Conservation (phyloP, 169 alveolate species). For the Toxoplasma gondii region DNA sequence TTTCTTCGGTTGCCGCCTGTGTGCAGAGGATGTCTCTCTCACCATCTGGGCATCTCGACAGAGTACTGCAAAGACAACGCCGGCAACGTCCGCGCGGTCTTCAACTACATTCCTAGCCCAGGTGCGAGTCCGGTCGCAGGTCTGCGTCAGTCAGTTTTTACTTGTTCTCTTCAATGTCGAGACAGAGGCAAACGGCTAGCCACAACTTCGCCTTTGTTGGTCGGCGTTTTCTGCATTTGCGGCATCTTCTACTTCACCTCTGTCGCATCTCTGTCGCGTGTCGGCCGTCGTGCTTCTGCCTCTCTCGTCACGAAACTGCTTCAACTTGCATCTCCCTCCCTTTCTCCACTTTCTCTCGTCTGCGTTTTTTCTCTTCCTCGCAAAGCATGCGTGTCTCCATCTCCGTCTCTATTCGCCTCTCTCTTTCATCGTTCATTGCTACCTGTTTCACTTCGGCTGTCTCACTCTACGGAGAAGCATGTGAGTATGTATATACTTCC, state of each 20-base stretch:
- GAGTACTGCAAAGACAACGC: constrained; percentile 61
- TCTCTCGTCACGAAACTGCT: too few relatives aligned
- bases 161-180: too few relatives aligned
- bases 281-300: too few relatives aligned
- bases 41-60: constrained; percentile 69
- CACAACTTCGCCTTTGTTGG: too few relatives aligned
- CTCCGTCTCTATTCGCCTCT: background rate
- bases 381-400: background rate
- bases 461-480: too few relatives aligned
- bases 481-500: background rate
- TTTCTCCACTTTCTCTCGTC: background rate
- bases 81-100: constrained; percentile 59
- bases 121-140: constrained; percentile 50
- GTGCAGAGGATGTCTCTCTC: constrained; percentile 54
- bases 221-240: too few relatives aligned
- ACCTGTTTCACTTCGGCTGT: too few relatives aligned
- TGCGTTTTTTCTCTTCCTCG: too few relatives aligned
- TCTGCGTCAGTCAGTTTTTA: too few relatives aligned
- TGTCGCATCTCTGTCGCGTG: too few relatives aligned
- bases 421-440: background rate
- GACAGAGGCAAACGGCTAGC: too few relatives aligned
- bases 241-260: too few relatives aligned
- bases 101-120: constrained; percentile 70
- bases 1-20: background rate
- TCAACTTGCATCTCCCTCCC: background rate